phyloP scores from a whole-genome alignment of 495 filamentous ascomycete genomes.

The Filosporella fistucella region DNA sequence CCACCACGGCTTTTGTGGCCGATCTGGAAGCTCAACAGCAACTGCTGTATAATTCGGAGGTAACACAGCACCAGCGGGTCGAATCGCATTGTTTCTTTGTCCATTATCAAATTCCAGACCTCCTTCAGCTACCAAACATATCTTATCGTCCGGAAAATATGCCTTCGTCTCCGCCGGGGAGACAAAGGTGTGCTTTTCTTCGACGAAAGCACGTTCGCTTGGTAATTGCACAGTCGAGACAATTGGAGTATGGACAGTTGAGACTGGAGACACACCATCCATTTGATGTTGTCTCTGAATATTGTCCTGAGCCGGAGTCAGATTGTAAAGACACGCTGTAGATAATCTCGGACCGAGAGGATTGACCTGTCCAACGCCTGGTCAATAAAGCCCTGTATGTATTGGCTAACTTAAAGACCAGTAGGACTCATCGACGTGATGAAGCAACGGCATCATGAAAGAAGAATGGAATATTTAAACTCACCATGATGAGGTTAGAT shows the following conservation, averaged over 20 bases:
- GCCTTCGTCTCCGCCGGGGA: constrained; percentile 7
- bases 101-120: too few species aligned
- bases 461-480: too few species aligned
- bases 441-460: too few species aligned
- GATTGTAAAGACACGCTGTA: constrained; percentile 3
- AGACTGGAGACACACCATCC: neutral
- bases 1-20: constrained; percentile 6
- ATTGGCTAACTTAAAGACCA: too few species aligned
- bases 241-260: neutral
- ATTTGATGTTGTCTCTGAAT: neutral
- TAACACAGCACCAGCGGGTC: too few species aligned
- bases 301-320: neutral
- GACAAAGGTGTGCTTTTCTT: constrained; percentile 6
- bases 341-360: neutral
- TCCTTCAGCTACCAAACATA: neutral
- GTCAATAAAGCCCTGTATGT: too few species aligned
- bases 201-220: too few species aligned
- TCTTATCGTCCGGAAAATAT: constrained; percentile 12
- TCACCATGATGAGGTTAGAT: too few species aligned
- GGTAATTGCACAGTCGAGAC: neutral
- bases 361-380: too few species aligned
- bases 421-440: too few species aligned
- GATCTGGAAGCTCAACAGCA: neutral
- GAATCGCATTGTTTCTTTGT: too few species aligned
- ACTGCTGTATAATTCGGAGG: neutral